These are phyloP conservation scores for Didymella exigua DNA, from an alignment of 2,329 filamentous ascomycete genomes.

Conservation along the genomic window DNA sequence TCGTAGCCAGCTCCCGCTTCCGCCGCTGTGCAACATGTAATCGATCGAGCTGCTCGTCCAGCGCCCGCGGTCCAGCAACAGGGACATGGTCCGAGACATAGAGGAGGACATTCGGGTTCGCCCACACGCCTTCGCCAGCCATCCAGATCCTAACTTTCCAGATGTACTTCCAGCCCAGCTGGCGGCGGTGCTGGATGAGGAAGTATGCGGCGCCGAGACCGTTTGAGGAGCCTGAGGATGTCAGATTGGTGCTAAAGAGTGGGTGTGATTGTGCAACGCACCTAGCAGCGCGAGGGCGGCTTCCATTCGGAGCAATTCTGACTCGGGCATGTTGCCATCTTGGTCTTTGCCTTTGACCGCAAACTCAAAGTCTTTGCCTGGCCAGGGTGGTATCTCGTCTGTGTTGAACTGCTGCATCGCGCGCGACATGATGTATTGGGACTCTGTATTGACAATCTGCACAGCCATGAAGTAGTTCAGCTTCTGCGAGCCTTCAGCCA, in stretches of 20 bases:
- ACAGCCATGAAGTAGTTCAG: slow-evolving; percentile 16
- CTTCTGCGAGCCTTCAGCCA: neutral
- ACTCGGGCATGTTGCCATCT: neutral
- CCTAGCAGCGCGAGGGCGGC: slow-evolving; percentile 8
- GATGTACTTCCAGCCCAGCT: slow-evolving; percentile 20
- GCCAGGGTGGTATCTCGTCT: neutral
- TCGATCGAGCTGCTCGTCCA: slow-evolving; percentile 2
- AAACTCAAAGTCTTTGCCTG: slow-evolving; percentile 9
- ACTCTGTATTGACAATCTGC: slow-evolving; percentile 4
- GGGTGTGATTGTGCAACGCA: neutral
- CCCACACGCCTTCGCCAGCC: neutral
- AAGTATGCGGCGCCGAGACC: slow-evolving; percentile 20
- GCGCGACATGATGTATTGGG: slow-evolving; percentile 1
- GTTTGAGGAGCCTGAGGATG: slow-evolving; percentile 15
- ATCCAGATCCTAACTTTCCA: slow-evolving; percentile 13
- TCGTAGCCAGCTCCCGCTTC: neutral
- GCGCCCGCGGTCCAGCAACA: neutral
- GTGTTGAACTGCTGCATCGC: neutral
- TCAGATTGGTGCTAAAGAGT: neutral
- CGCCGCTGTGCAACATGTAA: neutral
- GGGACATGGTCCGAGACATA: slow-evolving; percentile 9
- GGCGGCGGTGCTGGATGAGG: slow-evolving; percentile 18
- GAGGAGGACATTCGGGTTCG: slow-evolving; percentile 10
- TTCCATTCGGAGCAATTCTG: neutral
- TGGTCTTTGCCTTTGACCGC: neutral